Evolutionary conservation across 2,329 filamentous ascomycete genomes (phyloP).

Genomic region (Hymenoscyphus linearis): DNA sequence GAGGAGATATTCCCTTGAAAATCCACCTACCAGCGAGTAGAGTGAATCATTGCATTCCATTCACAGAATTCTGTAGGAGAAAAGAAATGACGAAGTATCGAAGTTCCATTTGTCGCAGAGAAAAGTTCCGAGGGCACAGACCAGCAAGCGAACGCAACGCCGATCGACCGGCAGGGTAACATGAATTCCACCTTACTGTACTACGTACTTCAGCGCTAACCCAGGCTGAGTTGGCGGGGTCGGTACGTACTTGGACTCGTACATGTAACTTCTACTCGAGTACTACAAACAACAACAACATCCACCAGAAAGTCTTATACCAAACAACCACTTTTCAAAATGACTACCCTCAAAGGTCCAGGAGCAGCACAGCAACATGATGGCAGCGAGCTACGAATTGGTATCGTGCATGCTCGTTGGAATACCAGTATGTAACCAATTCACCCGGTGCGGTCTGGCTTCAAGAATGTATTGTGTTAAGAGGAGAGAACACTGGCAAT

Average conservation of each 20-base stretch:
- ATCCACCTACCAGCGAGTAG: not conserved
- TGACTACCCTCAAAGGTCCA: constrained; percentile 49
- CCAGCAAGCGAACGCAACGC: not conserved
- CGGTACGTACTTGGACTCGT: not conserved
- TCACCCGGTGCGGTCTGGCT: not conserved
- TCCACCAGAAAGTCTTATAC: not conserved
- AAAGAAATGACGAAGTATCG: not conserved
- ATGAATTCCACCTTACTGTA: not conserved
- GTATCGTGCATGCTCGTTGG: constrained; percentile 95
- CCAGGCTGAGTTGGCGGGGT: not conserved
- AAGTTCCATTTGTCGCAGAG: not conserved
- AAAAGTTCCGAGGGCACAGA: not conserved
- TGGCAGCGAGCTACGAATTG: constrained; percentile 75
- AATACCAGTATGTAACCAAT: constrained; percentile 45
- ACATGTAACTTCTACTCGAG: too few relatives aligned
- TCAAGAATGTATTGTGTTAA: not conserved
- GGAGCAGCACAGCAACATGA: constrained; percentile 56
- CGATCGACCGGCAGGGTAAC: not conserved
- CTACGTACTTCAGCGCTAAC: too few relatives aligned
- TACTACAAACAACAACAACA: constrained; percentile 1
- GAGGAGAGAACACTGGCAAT: not conserved
- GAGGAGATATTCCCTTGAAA: not conserved
- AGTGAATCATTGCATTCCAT: not conserved
- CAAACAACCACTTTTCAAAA: constrained; percentile 7
- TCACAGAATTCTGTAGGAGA: not conserved